A percentile compares a stretch with the other conserved stretches of the same genome.
Conservation (phyloP, 129 eudicot genomes). For the Logfia minima region DNA sequence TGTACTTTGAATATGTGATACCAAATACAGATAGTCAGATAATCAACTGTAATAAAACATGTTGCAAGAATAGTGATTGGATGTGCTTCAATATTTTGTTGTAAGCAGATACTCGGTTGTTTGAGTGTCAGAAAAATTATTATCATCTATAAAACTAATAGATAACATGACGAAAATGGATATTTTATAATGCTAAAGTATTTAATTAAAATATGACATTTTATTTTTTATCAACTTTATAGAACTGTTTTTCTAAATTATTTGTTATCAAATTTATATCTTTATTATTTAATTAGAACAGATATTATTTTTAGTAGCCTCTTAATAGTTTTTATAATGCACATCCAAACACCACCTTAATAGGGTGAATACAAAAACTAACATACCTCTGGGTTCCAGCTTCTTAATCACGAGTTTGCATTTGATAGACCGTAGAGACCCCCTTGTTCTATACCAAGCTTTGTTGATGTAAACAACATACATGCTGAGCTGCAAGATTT, state of each 20-base stretch:
- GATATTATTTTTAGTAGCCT: not conserved
- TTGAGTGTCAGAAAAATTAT: not conserved
- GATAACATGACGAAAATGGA: no score
- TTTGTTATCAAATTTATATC: not conserved
- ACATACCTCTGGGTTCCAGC: conserved; percentile 14
- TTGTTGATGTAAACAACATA: conserved; percentile 14
- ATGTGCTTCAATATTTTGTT: not conserved
- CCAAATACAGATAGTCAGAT: not conserved
- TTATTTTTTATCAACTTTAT: not conserved
- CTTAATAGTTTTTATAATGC: not conserved
- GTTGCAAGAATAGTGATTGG: not conserved
- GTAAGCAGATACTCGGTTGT: not conserved
- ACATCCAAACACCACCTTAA: not conserved
- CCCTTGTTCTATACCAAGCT: not conserved
- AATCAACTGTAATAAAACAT: not conserved
- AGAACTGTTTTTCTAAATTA: not conserved
- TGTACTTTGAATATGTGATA: not conserved
- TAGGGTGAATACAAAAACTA: not conserved
- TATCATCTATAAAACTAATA: not conserved
- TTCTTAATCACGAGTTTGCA: conserved; percentile 8
- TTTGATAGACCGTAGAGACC: not conserved
- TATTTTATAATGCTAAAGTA: not conserved
- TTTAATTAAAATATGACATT: not conserved
- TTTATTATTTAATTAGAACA: not conserved
- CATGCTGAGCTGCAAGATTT: not conserved